These are phyloP conservation scores for Colletotrichum truncatum DNA, from an alignment of 2,329 filamentous ascomycete species.

Conservation along the genomic window DNA sequence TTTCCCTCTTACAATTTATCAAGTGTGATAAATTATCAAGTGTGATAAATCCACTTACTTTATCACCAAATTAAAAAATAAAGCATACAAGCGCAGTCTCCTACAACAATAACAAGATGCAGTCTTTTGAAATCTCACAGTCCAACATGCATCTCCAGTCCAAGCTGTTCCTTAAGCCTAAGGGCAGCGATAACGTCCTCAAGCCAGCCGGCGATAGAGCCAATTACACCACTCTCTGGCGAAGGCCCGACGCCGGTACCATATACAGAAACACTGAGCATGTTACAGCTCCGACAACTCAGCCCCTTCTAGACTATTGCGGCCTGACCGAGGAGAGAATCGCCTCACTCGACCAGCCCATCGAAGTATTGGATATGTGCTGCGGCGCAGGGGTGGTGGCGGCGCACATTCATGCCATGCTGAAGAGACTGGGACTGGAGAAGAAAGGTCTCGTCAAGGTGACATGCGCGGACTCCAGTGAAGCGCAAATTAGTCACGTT, in stretches of 20 bases:
- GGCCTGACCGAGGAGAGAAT: not conserved
- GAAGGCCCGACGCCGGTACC: not conserved
- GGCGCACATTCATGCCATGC: not conserved
- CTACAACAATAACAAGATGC: no score
- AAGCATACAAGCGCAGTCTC: no score
- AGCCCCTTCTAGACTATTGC: not conserved
- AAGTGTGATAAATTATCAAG: no score
- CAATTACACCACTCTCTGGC: slow-evolving; percentile 6
- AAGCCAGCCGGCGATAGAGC: not conserved
- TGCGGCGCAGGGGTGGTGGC: slow-evolving; percentile 10
- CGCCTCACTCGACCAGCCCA: not conserved
- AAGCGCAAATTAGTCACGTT: not conserved
- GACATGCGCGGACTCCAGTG: slow-evolving; percentile 3
- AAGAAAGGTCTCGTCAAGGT: not conserved
- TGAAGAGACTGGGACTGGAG: not conserved
- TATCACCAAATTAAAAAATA: no score
- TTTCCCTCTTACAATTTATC: no score
- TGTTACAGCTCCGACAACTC: not conserved
- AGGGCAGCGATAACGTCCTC: not conserved
- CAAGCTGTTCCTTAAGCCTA: slow-evolving; percentile 8
- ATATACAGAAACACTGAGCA: slow-evolving; percentile 12
- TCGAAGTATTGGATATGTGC: slow-evolving; percentile 15
- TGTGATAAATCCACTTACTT: no score
- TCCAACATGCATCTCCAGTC: no score
- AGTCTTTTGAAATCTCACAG: no score